phyloP scores from a whole-genome alignment of 805 yeast genomes.

The Candida pseudoglaebosa region DNA sequence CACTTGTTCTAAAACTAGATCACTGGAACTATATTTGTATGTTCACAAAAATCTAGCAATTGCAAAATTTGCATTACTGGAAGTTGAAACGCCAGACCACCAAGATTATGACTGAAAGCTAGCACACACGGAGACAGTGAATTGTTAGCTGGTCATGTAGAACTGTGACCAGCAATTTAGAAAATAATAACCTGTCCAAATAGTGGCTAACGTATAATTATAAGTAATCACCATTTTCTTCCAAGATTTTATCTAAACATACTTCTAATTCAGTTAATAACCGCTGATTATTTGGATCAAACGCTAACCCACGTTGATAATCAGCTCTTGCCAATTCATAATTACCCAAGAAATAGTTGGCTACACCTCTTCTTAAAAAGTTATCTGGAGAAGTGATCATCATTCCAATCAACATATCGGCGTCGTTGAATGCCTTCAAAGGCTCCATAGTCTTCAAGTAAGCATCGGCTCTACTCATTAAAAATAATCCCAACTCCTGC shows the following conservation, averaged over 20 bases:
- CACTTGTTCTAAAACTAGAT: too few species aligned
- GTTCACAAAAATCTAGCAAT: too few species aligned
- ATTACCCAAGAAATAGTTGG: slow-evolving; percentile 58
- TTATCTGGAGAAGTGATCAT: slow-evolving; percentile 63
- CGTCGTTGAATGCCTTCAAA: slow-evolving; percentile 62
- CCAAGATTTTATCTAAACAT: slow-evolving; percentile 45
- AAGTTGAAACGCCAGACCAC: too few species aligned
- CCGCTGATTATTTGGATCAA: slow-evolving; percentile 50
- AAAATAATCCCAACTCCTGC: slow-evolving; percentile 61
- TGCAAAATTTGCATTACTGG: too few species aligned
- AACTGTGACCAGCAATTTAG: neutral
- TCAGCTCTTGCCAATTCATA: slow-evolving; percentile 59
- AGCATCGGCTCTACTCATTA: slow-evolving; percentile 72
- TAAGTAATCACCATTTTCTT: slow-evolving; percentile 56
- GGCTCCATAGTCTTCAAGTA: slow-evolving; percentile 51
- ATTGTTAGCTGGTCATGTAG: neutral
- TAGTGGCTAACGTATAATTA: slow-evolving; percentile 6
- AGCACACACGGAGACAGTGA: too few species aligned
- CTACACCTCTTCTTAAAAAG: slow-evolving; percentile 67
- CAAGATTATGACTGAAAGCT: too few species aligned
- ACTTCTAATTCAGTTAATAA: slow-evolving; percentile 45
- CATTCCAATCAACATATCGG: slow-evolving; percentile 59
- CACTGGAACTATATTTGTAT: too few species aligned
- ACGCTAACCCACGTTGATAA: slow-evolving; percentile 70
- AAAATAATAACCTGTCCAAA: neutral